Conservation (phyloP, 441 rosid genomes). For the Erodium chrysanthum region DNA sequence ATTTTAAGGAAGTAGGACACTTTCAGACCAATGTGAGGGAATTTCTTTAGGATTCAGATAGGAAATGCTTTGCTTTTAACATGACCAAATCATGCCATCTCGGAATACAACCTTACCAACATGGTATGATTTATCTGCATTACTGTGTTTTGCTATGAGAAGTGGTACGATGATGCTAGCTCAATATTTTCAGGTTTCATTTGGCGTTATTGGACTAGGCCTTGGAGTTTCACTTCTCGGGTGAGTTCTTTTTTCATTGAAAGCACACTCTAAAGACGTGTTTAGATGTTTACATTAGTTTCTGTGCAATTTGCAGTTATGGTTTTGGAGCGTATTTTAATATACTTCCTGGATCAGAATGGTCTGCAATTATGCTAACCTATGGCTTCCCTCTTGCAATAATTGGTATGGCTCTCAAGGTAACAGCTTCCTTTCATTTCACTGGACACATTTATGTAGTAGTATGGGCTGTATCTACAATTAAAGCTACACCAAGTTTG, state of each 20-base stretch:
- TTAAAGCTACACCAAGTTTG: no score
- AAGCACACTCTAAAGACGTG: neutral
- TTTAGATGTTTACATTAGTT: constrained; percentile 11
- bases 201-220: constrained; percentile 79
- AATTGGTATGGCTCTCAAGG: constrained; percentile 98
- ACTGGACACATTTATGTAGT: neutral
- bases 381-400: constrained; percentile 94
- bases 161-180: neutral
- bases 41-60: no score
- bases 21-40: no score
- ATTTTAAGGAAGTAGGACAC: no score
- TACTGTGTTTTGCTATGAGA: no score
- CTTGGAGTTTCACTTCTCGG: constrained; percentile 64
- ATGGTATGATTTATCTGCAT: no score
- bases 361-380: constrained; percentile 91
- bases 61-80: no score
- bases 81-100: no score
- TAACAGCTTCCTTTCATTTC: constrained; percentile 23
- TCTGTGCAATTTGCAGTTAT: constrained; percentile 38
- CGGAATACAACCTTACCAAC: no score
- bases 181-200: constrained; percentile 52
- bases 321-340: constrained; percentile 93
- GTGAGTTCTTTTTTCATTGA: constrained; percentile 37
- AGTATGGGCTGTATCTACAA: constrained; percentile 6
- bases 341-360: constrained; percentile 86